Percentiles rank a stretch among this genome's conserved stretches.
Evolutionary conservation across 1,284 basidiomycete species (phyloP).

Genomic region (Pterulicium gracile): DNA sequence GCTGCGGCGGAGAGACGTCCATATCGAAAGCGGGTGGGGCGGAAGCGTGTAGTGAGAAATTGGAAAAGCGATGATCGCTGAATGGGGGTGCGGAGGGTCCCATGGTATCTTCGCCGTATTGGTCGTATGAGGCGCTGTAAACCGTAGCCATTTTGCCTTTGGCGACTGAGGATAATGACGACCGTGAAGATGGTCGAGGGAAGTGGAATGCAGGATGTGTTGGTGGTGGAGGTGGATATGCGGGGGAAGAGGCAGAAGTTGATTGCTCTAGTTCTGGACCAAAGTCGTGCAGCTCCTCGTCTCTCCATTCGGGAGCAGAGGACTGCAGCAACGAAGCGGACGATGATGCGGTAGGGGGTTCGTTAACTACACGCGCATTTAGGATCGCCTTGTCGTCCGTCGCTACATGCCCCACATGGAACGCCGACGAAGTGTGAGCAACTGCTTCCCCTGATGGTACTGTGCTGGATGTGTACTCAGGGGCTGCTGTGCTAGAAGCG

Average conservation of each 20-base stretch:
- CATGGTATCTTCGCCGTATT: neutral
- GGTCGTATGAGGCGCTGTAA: neutral
- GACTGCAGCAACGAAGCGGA: conserved; percentile 35
- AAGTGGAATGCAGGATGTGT: neutral
- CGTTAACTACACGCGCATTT: conserved; percentile 23
- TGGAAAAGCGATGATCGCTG: neutral
- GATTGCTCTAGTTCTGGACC: conserved; percentile 2
- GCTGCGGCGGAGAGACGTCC: neutral
- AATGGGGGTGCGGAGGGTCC: neutral
- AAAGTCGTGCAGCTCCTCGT: conserved; percentile 13
- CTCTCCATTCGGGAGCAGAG: conserved; percentile 19
- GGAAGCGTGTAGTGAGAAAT: neutral
- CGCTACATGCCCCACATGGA: conserved; percentile 50
- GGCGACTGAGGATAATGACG: neutral
- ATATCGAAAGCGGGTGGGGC: conserved; percentile 4
- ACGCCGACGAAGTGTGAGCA: conserved; percentile 13
- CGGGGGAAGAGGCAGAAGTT: conserved; percentile 2
- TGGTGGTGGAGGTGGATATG: neutral
- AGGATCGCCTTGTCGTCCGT: conserved; percentile 64
- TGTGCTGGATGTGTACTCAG: neutral
- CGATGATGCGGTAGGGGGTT: conserved; percentile 35
- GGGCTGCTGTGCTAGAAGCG: neutral
- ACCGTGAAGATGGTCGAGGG: neutral
- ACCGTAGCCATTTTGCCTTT: neutral
- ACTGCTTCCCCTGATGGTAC: neutral